Evolutionary conservation across 202 grass and related monocot species (phyloP).

Genomic region (Dendrocalamus latiflorus): DNA sequence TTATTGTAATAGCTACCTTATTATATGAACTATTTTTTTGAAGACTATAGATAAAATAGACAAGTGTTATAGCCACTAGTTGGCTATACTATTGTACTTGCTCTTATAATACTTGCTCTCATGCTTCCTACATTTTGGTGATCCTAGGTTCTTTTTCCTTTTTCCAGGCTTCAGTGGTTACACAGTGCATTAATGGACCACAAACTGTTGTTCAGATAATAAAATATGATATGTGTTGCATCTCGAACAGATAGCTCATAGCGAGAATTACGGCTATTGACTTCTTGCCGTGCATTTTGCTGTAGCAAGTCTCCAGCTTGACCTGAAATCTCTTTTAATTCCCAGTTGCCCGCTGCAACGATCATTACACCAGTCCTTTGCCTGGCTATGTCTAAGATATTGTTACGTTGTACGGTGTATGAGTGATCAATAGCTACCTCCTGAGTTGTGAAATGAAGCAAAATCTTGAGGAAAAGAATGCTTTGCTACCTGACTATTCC

Average conservation of each 20-base stretch:
- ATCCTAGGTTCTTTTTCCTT: conserved; percentile 7
- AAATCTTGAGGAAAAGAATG: background rate
- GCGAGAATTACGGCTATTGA: conserved; percentile 36
- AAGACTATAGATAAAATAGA: too few relatives aligned
- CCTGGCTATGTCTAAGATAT: background rate
- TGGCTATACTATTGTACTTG: too few relatives aligned
- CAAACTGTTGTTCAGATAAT: background rate
- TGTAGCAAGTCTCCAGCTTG: conserved; percentile 11
- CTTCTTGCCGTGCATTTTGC: conserved; percentile 24
- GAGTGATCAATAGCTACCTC: background rate
- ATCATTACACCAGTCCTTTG: background rate
- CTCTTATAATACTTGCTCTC: too few relatives aligned
- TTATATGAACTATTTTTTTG: too few relatives aligned
- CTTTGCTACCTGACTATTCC: background rate
- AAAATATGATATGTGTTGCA: background rate
- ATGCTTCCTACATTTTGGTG: conserved; percentile 2
- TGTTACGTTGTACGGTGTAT: background rate
- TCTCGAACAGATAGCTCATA: conserved; percentile 31
- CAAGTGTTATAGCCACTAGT: too few relatives aligned
- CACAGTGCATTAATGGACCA: conserved; percentile 20
- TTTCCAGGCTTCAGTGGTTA: background rate
- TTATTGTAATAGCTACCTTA: too few relatives aligned
- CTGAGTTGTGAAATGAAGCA: background rate
- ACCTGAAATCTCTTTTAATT: conserved; percentile 26
- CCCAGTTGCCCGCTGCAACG: background rate